phyloP scores from a whole-genome alignment of 352 stramenopile genomes.

The Globisporangium lucens region DNA sequence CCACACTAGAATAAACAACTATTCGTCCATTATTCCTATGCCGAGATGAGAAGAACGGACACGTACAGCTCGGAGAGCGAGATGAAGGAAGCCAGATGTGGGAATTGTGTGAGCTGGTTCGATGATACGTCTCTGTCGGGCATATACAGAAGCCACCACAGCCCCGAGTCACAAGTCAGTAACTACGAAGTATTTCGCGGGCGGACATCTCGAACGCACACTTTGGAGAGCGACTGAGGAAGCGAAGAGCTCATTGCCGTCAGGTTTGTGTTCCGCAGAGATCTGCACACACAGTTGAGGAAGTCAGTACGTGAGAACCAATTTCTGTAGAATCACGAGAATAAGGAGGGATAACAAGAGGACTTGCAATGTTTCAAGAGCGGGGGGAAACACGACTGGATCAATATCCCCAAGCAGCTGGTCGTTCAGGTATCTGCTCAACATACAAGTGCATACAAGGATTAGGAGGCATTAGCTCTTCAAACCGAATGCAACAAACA shows the following conservation, averaged over 20 bases:
- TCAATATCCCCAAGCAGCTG: slow-evolving; percentile 2
- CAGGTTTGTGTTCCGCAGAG: slow-evolving; percentile 1
- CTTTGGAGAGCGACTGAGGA: slow-evolving; percentile 3
- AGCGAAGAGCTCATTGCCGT: background rate
- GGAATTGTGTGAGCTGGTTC: slow-evolving; percentile 2
- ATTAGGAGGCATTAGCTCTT: background rate
- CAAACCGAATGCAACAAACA: background rate
- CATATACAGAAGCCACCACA: background rate
- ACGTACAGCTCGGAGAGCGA: slow-evolving; percentile 11
- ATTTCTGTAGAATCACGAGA: background rate
- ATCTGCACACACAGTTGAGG: background rate
- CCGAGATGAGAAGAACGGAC: background rate
- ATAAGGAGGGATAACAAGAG: background rate
- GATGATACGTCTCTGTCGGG: slow-evolving; percentile 3
- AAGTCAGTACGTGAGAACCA: background rate
- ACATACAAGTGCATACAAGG: background rate
- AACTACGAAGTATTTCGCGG: background rate
- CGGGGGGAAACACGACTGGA: background rate
- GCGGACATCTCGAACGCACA: background rate
- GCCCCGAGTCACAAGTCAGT: background rate
- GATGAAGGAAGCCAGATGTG: slow-evolving; percentile 1
- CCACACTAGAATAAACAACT: too few species aligned
- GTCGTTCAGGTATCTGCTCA: slow-evolving; percentile 4
- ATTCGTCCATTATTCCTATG: too few species aligned
- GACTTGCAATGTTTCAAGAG: slow-evolving; percentile 3